Evolutionary conservation across 495 filamentous ascomycete species (phyloP), one percentile per base, ranked within the genome.

Genomic region (Hypoxylon intermedium): DNA sequence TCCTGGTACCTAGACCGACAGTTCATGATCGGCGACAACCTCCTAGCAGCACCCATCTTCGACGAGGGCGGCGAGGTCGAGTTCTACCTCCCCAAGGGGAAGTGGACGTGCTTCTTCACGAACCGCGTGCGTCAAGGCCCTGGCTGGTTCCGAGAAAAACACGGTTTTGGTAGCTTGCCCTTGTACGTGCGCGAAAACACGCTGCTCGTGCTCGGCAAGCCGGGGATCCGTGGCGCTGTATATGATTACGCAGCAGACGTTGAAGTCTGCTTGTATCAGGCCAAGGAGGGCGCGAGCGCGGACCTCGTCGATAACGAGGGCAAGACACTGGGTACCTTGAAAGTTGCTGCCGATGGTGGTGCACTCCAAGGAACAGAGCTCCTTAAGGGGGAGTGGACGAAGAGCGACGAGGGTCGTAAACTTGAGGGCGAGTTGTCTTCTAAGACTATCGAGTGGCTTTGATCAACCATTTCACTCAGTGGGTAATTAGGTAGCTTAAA

Each of bases 1-100:
- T 75, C 77, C 1, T 88, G 85, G 79, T 74, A 77, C 23, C 66
- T 89, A n/a, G 86, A 89, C 67, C 80, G 80, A 26, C 85, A 87
- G 70, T 89, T 86, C 62, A 86, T 88, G 84, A 72, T 89, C 23
- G 86, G 86, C 3, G 71, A 77, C 9, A 79, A 76, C 20, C 69
- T 88, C 19, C 72, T 88, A 30, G 79, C 85, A 45, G 83, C 85
- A 6, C 85, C 86, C 0, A 73, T 88, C 1, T 87, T 89, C 41
- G 77, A 82, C 3, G 82, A 87, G 63, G 72, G 76, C 0, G 83
- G 83, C 0, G 72, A 77, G 18, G 85, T 86, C 0, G 78, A 83
- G 9, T 88, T 87, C 65, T 89, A 89, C 64, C 74, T 89, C 21
- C 85, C 85, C 0, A 65, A 75, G 13, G 84, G 83, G 0, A 77